Evolutionary conservation across 1,284 basidiomycete genomes (phyloP), one percentile per base, ranked within the genome.

Genomic region (Violaceomyces palustris): DNA sequence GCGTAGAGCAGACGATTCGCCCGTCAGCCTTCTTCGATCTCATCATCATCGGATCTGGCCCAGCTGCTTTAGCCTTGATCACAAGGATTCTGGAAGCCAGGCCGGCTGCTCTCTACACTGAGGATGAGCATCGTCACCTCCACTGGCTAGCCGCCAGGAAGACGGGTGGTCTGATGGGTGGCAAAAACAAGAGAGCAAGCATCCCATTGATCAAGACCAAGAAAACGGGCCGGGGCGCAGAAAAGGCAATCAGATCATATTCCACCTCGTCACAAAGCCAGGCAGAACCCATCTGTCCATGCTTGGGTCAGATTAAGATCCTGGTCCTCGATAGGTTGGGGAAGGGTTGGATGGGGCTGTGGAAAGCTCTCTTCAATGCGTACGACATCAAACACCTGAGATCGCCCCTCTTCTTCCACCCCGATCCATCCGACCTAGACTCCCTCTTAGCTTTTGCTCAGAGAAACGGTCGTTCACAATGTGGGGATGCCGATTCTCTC

Each of bases 351-450:
- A 25, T 68, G 32, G 61, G 52, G 3, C 36, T 57, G 2, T 69
- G 63, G 63, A 39, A 58, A 30, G 22, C 51, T 14, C 50, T 59
- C 26, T 68, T 69, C 21, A 18, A 21, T 4, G 59, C 59, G 14
- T 39, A 55, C n/a, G 44, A 59, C 10, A 67, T 69, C 35, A 51
- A 45, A 19, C 54, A 73, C 46, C 50, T 76, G 14, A 61, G 75
- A 6, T 69, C 64, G 18, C 75, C 75, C 3, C 72, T 76, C 68
- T 72, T 75, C 43, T 76, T 75, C 39, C 75, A 76, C 45, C 52
- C 62, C 6, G 58, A 61, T 24, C 73, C 75, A 1, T 57, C 69
- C 6, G 74, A 75, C 29, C 61, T 66, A 15, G 73, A 75, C 33
- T 61, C 64, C 3, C 52, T 75, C 10, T 55, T 75, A 3, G 66